Evolutionary conservation across 495 filamentous ascomycete genomes (phyloP).

Genomic region (Lasiosphaeria miniovina): DNA sequence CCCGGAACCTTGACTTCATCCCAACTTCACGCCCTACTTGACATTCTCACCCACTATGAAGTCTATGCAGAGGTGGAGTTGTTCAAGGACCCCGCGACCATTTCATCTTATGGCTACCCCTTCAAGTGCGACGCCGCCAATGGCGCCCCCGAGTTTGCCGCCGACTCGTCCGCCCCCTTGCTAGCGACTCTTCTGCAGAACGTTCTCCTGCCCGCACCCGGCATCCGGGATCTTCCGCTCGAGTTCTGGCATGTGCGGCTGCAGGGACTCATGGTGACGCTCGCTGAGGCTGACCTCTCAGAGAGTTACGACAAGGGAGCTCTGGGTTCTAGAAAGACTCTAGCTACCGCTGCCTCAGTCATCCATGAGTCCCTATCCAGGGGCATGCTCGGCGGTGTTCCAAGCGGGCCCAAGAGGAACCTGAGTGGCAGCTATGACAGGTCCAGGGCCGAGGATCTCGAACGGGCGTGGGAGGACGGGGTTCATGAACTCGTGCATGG

Average conservation of each 20-base stretch:
- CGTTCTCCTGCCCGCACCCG: constrained; percentile 56
- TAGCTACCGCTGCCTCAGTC: constrained; percentile 60
- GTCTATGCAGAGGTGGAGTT: constrained; percentile 59
- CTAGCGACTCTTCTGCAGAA: constrained; percentile 56
- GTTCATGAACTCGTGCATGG: constrained; percentile 58
- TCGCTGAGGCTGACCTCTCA: constrained; percentile 58
- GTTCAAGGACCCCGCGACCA: constrained; percentile 54
- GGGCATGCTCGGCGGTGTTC: constrained; percentile 52
- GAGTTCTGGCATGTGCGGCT: constrained; percentile 57
- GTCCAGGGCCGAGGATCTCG: constrained; percentile 50
- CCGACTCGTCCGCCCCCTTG: constrained; percentile 49
- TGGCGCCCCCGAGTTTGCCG: constrained; percentile 15
- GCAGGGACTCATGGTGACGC: constrained; percentile 44
- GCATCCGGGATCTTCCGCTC: constrained; percentile 50
- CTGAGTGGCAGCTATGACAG: constrained; percentile 48
- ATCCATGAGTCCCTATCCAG: constrained; percentile 59
- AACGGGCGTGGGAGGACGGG: constrained; percentile 54
- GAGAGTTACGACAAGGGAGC: constrained; percentile 69
- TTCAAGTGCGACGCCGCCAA: constrained; percentile 36
- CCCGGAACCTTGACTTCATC: constrained; percentile 36
- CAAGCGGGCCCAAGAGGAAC: constrained; percentile 29
- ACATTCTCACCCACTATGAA: constrained; percentile 64
- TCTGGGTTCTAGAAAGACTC: constrained; percentile 60
- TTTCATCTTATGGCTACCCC: constrained; percentile 58
- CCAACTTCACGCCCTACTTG: constrained; percentile 60